phyloP scores from a whole-genome alignment of 106 monocot species.

The Platanthera zijinensis region DNA sequence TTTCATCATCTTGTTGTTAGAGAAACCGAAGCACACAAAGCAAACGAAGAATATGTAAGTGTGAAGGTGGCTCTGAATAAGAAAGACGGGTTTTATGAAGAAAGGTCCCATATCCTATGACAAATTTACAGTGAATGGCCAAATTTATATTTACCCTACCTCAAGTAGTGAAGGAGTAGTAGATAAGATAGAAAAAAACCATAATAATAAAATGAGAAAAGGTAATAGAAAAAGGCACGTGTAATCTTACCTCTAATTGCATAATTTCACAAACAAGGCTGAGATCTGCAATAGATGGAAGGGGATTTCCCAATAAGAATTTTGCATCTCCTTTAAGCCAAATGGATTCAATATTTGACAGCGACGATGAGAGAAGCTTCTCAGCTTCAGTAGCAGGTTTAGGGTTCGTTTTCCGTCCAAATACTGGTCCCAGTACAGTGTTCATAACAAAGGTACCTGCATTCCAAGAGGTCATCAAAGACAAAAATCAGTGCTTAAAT shows the following conservation, averaged over 20 bases:
- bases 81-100: too few relatives aligned
- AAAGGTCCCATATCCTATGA: not conserved
- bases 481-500: not conserved
- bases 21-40: too few relatives aligned
- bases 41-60: too few relatives aligned
- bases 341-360: constrained; percentile 54
- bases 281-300: constrained; percentile 95
- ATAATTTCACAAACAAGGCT: constrained; percentile 94
- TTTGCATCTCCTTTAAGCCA: constrained; percentile 77
- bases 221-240: not conserved
- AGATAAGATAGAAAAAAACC: not conserved
- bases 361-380: constrained; percentile 49
- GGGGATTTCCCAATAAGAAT: constrained; percentile 67
- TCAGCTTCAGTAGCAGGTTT: constrained; percentile 56
- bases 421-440: constrained; percentile 48
- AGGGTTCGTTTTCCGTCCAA: constrained; percentile 61
- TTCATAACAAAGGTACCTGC: constrained; percentile 46
- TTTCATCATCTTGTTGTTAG: too few relatives aligned
- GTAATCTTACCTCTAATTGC: constrained; percentile 78
- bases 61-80: too few relatives aligned
- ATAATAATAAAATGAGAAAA: not conserved
- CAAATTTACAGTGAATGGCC: not conserved
- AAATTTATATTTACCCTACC: not conserved
- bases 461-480: constrained; percentile 10
- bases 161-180: not conserved